Conservation (phyloP, 495 filamentous ascomycete genomes). For the Polyplosphaeria fusca region DNA sequence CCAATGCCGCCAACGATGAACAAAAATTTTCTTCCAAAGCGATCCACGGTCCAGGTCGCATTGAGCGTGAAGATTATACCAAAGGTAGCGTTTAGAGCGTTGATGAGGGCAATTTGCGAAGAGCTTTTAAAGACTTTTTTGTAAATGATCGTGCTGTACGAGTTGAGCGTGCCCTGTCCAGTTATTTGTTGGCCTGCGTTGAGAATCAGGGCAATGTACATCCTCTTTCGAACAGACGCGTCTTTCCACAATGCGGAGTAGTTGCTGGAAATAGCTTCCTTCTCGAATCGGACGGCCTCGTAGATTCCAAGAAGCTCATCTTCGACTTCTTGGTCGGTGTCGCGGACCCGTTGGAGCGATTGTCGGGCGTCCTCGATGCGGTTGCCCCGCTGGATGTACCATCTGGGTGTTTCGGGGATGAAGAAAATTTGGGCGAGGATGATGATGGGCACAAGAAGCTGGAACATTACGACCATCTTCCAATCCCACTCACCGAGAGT, state of each 20-base stretch:
- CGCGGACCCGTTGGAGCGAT: conserved; percentile 52
- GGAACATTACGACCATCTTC: conserved; percentile 62
- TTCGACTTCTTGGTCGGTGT: conserved; percentile 58
- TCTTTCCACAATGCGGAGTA: conserved; percentile 61
- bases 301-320: conserved; percentile 56
- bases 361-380: conserved; percentile 54
- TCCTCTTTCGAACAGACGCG: conserved; percentile 56
- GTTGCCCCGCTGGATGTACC: conserved; percentile 55
- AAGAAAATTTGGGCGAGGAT: conserved; percentile 54
- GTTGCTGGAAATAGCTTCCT: conserved; percentile 55
- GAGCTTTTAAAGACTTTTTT: conserved; percentile 58
- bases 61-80: conserved; percentile 39
- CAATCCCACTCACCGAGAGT: conserved; percentile 60
- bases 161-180: conserved; percentile 61
- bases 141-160: conserved; percentile 63
- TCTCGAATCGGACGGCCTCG: conserved; percentile 61
- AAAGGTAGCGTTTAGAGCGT: conserved; percentile 42
- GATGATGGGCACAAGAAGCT: conserved; percentile 54
- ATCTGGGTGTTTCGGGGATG: conserved; percentile 58
- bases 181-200: conserved; percentile 63
- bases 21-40: conserved; percentile 56
- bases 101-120: conserved; percentile 32
- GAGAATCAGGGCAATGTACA: conserved; percentile 53
- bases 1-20: conserved; percentile 56
- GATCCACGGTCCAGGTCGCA: conserved; percentile 45